A percentile compares a stretch with the other conserved stretches of the same genome.
Evolutionary conservation across 2,329 filamentous ascomycete species (phyloP).

Genomic region (Ilyonectria sp.): DNA sequence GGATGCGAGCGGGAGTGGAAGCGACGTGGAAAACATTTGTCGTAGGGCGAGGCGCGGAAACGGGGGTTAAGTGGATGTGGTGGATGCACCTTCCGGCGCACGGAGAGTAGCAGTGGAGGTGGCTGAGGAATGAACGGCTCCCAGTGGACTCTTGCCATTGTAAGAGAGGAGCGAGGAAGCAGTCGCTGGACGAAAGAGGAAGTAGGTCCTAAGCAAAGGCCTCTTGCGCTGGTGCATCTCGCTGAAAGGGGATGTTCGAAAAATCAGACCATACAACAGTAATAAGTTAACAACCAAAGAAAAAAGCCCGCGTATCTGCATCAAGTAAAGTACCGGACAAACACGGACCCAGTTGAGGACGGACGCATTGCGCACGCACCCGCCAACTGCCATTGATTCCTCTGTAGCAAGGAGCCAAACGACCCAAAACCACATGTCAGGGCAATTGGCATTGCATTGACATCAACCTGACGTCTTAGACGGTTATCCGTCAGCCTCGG

Average conservation of each 20-base stretch:
- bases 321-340: slow-evolving; percentile 30
- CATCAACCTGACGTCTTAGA: slow-evolving; percentile 17
- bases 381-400: slow-evolving; percentile 2
- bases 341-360: slow-evolving; percentile 31
- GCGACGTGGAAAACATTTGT: slow-evolving; percentile 12
- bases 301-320: slow-evolving; percentile 19
- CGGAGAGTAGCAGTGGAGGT: slow-evolving; percentile 12
- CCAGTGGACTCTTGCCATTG: slow-evolving; percentile 3
- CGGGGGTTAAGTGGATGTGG: slow-evolving; percentile 6
- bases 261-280: slow-evolving; percentile 44
- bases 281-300: slow-evolving; percentile 9
- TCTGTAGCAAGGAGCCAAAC: background rate
- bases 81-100: slow-evolving; percentile 3
- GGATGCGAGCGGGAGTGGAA: slow-evolving; percentile 6
- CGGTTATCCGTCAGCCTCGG: slow-evolving; percentile 19
- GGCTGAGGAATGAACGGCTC: slow-evolving; percentile 10
- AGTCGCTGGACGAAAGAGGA: slow-evolving; percentile 47
- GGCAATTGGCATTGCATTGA: background rate
- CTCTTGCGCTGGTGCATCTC: slow-evolving; percentile 45
- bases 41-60: slow-evolving; percentile 13
- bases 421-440: slow-evolving; percentile 21
- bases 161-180: slow-evolving; percentile 13
- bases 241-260: slow-evolving; percentile 41
- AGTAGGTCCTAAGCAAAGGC: slow-evolving; percentile 44
- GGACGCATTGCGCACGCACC: slow-evolving; percentile 21